phyloP scores from a whole-genome alignment of 495 filamentous ascomycete species.

The Aspergillus mulundensis region DNA sequence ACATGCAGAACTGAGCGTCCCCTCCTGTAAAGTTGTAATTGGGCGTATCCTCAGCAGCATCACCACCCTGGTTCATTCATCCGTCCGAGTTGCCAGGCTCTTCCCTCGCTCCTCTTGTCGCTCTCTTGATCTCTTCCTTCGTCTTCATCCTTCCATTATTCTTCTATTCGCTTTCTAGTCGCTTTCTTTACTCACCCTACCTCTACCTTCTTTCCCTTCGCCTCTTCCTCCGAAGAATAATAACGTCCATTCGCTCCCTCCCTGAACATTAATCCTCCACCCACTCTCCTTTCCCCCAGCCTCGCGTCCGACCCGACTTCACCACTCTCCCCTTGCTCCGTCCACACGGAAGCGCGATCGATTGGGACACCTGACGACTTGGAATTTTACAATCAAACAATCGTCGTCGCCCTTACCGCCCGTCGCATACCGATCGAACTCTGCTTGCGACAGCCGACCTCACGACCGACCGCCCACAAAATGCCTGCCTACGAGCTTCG shows the following conservation, averaged over 20 bases:
- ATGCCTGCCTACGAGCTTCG: conserved; percentile 55
- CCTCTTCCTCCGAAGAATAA: conserved; percentile 3
- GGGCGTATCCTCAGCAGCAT: background rate
- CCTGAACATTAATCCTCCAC: conserved; percentile 6
- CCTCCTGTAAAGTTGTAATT: background rate
- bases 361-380: background rate
- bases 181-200: conserved; percentile 10
- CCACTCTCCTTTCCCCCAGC: conserved; percentile 3
- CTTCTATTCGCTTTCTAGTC: conserved; percentile 18
- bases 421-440: conserved; percentile 6
- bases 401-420: background rate
- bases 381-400: background rate
- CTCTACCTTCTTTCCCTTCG: conserved; percentile 14
- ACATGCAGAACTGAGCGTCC: background rate
- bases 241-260: conserved; percentile 11
- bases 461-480: conserved; percentile 17
- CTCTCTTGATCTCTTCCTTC: conserved; percentile 14
- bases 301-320: conserved; percentile 11
- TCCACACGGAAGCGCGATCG: conserved; percentile 12
- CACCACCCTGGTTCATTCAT: background rate
- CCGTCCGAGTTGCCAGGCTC: background rate
- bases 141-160: conserved; percentile 23
- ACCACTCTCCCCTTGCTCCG: conserved; percentile 7
- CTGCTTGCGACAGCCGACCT: background rate
- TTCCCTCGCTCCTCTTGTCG: conserved; percentile 11